Conservation (phyloP, 805 yeast species). For the Candida succiphila region DNA sequence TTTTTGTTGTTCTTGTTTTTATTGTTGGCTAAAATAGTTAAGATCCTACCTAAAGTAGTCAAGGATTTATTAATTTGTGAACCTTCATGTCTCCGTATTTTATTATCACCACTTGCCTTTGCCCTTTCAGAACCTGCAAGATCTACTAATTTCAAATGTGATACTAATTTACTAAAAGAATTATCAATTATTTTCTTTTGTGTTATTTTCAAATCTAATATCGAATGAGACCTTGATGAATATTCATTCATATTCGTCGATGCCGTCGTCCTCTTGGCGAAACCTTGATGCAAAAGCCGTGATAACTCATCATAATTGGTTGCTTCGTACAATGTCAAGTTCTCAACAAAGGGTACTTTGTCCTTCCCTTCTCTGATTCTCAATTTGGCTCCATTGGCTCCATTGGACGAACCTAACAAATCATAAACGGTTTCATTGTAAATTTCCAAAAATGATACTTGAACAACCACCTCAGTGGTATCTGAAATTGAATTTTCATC, state of each 20-base stretch:
- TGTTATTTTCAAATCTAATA: conserved; percentile 49
- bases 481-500: conserved; percentile 18
- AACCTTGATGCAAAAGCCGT: conserved; percentile 39
- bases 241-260: conserved; percentile 62
- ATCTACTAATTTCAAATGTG: conserved; percentile 64
- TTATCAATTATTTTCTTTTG: conserved; percentile 39
- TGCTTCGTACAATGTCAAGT: conserved; percentile 42
- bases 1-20: conserved; percentile 2
- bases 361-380: conserved; percentile 52
- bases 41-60: conserved; percentile 68
- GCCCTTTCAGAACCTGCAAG: conserved; percentile 77
- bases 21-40: conserved; percentile 37
- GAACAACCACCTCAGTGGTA: conserved; percentile 29
- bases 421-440: conserved; percentile 74
- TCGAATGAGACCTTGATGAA: conserved; percentile 77
- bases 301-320: conserved; percentile 39
- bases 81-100: conserved; percentile 62
- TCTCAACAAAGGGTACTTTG: conserved; percentile 67
- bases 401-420: conserved; percentile 26
- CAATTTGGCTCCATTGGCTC: conserved; percentile 18
- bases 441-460: conserved; percentile 60
- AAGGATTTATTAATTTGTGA: conserved; percentile 68
- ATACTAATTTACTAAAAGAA: conserved; percentile 32
- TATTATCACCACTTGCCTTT: conserved; percentile 49
- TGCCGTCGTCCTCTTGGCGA: conserved; percentile 52